Base-by-base conservation (phyloP, 78 protist species). In the Polysphondylium violaceum region DNA sequence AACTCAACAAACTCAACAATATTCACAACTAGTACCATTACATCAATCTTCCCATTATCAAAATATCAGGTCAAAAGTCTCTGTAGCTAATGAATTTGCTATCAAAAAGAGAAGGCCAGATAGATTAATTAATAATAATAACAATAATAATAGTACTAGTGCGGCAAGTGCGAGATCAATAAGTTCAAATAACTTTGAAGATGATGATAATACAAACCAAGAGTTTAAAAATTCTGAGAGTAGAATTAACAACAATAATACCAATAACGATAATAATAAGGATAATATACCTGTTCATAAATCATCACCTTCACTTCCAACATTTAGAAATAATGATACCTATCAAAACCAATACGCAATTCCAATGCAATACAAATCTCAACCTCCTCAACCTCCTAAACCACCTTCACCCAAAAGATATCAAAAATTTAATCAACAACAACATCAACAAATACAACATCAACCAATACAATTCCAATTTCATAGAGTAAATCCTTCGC, bases 21-120 rank as follows among this genome's bases (percentile, higher is more conserved):
- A 25, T 33, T n/a, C 50, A 68, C 25, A 68, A 33, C 75, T 64
- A 36, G 12, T 64, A 35, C 72, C 41, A 5, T 40, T 40, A n/a
- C n/a, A n/a, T n/a, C n/a, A n/a, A n/a, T n/a, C n/a, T n/a, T n/a
- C n/a, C n/a, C n/a, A n/a, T n/a, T n/a, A n/a, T 41, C 19, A 51
- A 67, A 51, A 51, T 51, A 16, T 16, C 16, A 16, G 58, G 27
- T 67, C 56, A 44, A n/a, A n/a, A n/a, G n/a, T 12, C 21, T 9
- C n/a, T 50, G 16, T 3, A 59, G 2, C 59, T 23, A 41, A 23
- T 27, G 76, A 68, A 68, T n/a, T 41, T 33, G 23, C 29, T 21
- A 43, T 56, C 35, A 68, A 68, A 38, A 68, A 68, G 41, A 68
- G 58, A 38, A 68, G 72, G 25, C 72, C 72, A 12, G 72, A 64